A percentile compares a stretch with the other conserved stretches of the same genome.
These are phyloP conservation scores for Orbilia quercus DNA, from an alignment of 2,329 filamentous ascomycete species.

Conservation along the genomic window DNA sequence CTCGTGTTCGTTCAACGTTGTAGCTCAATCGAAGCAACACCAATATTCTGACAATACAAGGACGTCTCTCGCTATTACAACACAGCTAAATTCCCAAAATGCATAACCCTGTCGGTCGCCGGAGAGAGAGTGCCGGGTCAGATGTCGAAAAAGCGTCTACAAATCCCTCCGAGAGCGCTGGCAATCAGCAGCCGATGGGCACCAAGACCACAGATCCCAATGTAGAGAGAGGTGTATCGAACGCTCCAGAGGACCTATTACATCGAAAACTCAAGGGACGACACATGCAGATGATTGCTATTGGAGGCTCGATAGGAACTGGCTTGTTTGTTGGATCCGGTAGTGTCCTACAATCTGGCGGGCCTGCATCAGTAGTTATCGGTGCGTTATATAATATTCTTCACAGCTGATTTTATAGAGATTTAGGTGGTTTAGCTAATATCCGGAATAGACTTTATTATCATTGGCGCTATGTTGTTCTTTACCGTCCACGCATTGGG, in stretches of 20 bases:
- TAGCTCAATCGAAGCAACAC: background rate
- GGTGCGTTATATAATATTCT: slow-evolving; percentile 22
- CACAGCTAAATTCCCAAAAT: background rate
- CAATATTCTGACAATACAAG: background rate
- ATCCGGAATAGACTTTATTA: slow-evolving; percentile 69
- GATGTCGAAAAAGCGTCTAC: slow-evolving; percentile 46
- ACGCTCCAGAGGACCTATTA: slow-evolving; percentile 29
- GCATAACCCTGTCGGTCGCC: slow-evolving; percentile 20
- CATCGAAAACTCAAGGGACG: slow-evolving; percentile 61
- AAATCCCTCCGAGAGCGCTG: slow-evolving; percentile 16
- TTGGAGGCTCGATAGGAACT: slow-evolving; percentile 71
- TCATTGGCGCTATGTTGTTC: slow-evolving; percentile 65
- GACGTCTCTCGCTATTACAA: slow-evolving; percentile 4
- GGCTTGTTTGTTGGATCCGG: slow-evolving; percentile 74
- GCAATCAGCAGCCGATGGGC: slow-evolving; percentile 10
- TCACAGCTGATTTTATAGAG: too few relatives aligned
- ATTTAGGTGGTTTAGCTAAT: slow-evolving; percentile 63
- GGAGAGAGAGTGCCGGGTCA: slow-evolving; percentile 24
- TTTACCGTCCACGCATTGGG: slow-evolving; percentile 59
- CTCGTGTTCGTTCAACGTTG: too few relatives aligned
- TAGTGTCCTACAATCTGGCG: slow-evolving; percentile 70
- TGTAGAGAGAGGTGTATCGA: slow-evolving; percentile 8
- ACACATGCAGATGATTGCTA: slow-evolving; percentile 76
- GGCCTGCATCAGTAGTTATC: slow-evolving; percentile 71
- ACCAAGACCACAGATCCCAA: slow-evolving; percentile 25